Evolutionary conservation across 2,329 filamentous ascomycete genomes (phyloP).

Genomic region (Xylariales sp.): DNA sequence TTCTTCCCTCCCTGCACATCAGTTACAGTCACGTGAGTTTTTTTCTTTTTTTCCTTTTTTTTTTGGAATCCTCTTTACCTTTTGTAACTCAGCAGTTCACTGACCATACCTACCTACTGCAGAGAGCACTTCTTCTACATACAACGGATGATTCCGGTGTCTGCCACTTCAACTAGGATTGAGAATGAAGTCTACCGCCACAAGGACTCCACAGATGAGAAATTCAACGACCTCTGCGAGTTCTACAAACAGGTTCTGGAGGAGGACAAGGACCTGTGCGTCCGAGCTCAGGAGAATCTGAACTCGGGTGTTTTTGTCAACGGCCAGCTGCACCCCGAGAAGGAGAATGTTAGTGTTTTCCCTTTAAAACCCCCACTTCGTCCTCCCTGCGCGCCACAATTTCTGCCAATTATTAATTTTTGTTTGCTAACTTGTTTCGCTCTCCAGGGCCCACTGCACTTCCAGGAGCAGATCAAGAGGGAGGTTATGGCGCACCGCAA

Average conservation of each 20-base stretch:
- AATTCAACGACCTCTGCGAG: conserved; percentile 39
- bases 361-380: background rate
- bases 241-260: conserved; percentile 48
- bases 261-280: conserved; percentile 48
- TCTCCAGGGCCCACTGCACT: conserved; percentile 4
- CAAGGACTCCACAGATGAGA: conserved; percentile 38
- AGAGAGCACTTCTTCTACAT: conserved; percentile 47
- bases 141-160: conserved; percentile 43
- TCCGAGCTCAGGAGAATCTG: conserved; percentile 44
- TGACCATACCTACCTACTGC: too few species aligned
- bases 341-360: conserved; percentile 30
- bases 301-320: conserved; percentile 45
- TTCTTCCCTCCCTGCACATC: conserved; percentile 36
- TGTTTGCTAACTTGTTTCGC: background rate
- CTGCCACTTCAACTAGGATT: conserved; percentile 35
- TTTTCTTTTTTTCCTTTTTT: background rate
- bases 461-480: conserved; percentile 21
- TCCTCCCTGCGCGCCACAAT: too few species aligned
- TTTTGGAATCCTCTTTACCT: too few species aligned
- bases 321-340: conserved; percentile 46
- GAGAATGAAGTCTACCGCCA: conserved; percentile 49
- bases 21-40: conserved; percentile 32
- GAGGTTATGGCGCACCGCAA: conserved; percentile 22
- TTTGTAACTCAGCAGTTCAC: too few species aligned
- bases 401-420: too few species aligned